These are phyloP conservation scores for Pulveroboletus sp. DNA, from an alignment of 768 basidiomycete species.

Conservation along the genomic window DNA sequence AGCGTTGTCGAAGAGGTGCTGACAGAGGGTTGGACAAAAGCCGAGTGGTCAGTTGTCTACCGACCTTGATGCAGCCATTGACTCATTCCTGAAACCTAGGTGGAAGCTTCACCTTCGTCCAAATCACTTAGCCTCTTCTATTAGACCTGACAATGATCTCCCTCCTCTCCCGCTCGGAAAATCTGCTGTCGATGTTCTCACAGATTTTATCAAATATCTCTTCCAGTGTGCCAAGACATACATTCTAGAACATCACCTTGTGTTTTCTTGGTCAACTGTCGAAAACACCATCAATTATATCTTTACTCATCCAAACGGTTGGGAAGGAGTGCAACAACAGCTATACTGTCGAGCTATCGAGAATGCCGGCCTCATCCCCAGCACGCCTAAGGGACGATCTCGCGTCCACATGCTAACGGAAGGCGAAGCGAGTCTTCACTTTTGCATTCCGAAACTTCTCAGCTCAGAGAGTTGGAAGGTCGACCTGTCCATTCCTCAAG, in stretches of 20 bases:
- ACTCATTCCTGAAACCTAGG: too few relatives aligned
- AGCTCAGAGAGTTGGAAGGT: background rate
- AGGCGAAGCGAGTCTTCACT: too few relatives aligned
- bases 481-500: constrained; percentile 22
- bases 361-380: constrained; percentile 18
- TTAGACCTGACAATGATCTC: constrained; percentile 24
- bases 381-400: constrained; percentile 5
- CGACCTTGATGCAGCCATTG: too few relatives aligned
- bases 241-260: constrained; percentile 18
- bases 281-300: constrained; percentile 16
- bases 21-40: too few relatives aligned
- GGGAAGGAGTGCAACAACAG: constrained; percentile 25
- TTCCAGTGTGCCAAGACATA: too few relatives aligned
- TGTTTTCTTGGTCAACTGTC: constrained; percentile 11
- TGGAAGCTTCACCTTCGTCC: too few relatives aligned
- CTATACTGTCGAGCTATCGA: constrained; percentile 18
- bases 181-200: constrained; percentile 14
- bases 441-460: constrained; percentile 39
- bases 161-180: constrained; percentile 27
- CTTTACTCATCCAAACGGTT: constrained; percentile 29
- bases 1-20: too few relatives aligned
- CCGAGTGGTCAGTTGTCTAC: too few relatives aligned
- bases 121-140: too few relatives aligned
- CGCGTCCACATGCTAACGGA: too few relatives aligned
- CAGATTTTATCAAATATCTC: too few relatives aligned